Percentiles rank a stretch among this genome's conserved stretches.
Evolutionary conservation across 768 basidiomycete genomes (phyloP).

Genomic region (Kwoniella dejecticola): DNA sequence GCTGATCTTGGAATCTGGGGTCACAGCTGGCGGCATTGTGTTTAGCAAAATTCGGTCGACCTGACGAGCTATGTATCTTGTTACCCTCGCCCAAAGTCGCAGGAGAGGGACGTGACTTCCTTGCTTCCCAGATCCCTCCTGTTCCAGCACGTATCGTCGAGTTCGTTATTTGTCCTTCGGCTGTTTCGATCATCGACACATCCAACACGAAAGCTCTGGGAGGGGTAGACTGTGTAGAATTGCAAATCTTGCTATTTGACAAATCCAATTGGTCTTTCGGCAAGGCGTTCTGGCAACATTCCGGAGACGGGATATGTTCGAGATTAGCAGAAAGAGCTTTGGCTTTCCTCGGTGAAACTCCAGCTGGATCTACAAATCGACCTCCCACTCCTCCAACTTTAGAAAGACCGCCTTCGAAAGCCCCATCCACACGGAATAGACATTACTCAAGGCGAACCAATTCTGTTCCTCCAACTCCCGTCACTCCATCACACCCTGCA

Average conservation of each 20-base stretch:
- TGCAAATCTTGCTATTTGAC: conserved; percentile 82
- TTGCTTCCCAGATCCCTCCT: conserved; percentile 60
- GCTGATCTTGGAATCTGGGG: neutral
- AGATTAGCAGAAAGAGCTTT: conserved; percentile 82
- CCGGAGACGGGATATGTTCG: conserved; percentile 84
- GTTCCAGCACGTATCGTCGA: conserved; percentile 63
- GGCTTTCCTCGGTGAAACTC: conserved; percentile 64
- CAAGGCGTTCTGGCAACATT: conserved; percentile 96
- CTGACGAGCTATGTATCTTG: conserved; percentile 74
- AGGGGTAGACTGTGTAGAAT: conserved; percentile 59
- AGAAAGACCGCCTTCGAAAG: conserved; percentile 28
- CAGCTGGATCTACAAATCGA: conserved; percentile 33
- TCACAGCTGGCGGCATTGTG: conserved; percentile 77
- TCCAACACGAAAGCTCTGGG: conserved; percentile 19
- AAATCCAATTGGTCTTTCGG: conserved; percentile 65
- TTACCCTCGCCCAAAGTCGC: conserved; percentile 74
- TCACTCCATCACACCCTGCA: conserved; percentile 16
- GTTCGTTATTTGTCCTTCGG: conserved; percentile 66
- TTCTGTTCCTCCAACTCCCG: conserved; percentile 37
- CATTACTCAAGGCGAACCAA: conserved; percentile 51
- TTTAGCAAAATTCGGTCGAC: conserved; percentile 72
- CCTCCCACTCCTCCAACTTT: conserved; percentile 12
- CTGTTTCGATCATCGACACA: conserved; percentile 31
- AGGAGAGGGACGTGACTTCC: conserved; percentile 71
- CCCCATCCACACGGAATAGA: conserved; percentile 45